These are phyloP conservation scores for Dipodascopsis uninucleata DNA, from an alignment of 805 yeast species.

Conservation along the genomic window DNA sequence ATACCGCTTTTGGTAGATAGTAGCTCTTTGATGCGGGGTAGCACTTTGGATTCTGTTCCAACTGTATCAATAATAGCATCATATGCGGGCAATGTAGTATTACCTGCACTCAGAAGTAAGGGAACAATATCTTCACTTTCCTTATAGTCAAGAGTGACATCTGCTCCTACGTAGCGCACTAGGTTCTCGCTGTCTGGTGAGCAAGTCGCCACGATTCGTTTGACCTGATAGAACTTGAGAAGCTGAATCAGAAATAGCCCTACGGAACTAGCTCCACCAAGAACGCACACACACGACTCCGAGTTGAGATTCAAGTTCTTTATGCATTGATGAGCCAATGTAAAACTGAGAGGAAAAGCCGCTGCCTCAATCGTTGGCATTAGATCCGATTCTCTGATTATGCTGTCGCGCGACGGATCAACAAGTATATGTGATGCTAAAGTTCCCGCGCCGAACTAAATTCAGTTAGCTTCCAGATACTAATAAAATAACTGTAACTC, in stretches of 20 bases:
- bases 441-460: slow-evolving; percentile 50
- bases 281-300: slow-evolving; percentile 51
- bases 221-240: slow-evolving; percentile 46
- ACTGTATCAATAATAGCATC: slow-evolving; percentile 64
- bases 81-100: slow-evolving; percentile 39
- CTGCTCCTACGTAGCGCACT: slow-evolving; percentile 54
- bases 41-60: slow-evolving; percentile 53
- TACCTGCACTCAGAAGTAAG: slow-evolving; percentile 26
- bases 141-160: slow-evolving; percentile 54
- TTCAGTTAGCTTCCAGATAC: not conserved
- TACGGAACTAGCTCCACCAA: slow-evolving; percentile 74
- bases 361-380: slow-evolving; percentile 57
- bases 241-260: slow-evolving; percentile 57
- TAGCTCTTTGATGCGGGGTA: slow-evolving; percentile 46
- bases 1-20: slow-evolving; percentile 44
- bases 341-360: slow-evolving; percentile 59
- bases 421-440: slow-evolving; percentile 54
- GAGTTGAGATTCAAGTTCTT: slow-evolving; percentile 40
- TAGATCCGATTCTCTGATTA: slow-evolving; percentile 47
- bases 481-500: not conserved
- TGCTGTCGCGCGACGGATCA: slow-evolving; percentile 50
- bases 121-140: slow-evolving; percentile 38
- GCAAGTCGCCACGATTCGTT: slow-evolving; percentile 54
- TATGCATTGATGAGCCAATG: slow-evolving; percentile 54
- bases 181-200: slow-evolving; percentile 47